Base-by-base conservation (phyloP, 805 yeast genomes). In the Candida caryicola region DNA sequence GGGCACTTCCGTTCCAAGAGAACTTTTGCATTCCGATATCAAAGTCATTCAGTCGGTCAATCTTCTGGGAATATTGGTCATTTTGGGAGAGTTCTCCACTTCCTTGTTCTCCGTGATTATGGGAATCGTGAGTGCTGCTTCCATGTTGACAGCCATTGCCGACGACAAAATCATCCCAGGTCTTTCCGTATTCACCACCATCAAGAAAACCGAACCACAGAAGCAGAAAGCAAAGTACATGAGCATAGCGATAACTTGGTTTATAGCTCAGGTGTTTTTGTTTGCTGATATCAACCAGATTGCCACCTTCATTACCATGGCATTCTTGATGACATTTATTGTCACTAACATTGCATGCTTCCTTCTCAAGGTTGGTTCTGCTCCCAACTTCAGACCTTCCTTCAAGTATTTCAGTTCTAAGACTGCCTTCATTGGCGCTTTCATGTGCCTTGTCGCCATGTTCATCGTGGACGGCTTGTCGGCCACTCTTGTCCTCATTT, bases 371-470 rank as follows among this genome's bases (percentile, higher is more conserved):
- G 65, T 93, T 4, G 91, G 96, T 0, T 79, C 96, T 1, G 99
- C 99, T 4, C 99, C 99, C n/a, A 93, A 95, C 59, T 93, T 93
- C 63, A 71, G 99, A 53, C 99, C 99, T 3, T 86, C 96, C 3
- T 93, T 93, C 72, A 82, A 77, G 41, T 93, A 82, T 53, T 93
- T 93, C 66, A 83, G 79, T 51, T 74, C 89, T 33, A 71, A 75
- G 31, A 88, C 98, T 0, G 98, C 99, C 0, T 72, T 81, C 3
- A 51, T 74, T 1, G 99, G 97, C 2, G 82, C 84, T 0, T 36
- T 80, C 0, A 59, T 78, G 0, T 85, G 95, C 33, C 71, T 84
- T 4, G 59, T 76, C 3, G 95, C 97, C 1, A 93, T 93, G 99
- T 85, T 88, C 53, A 81, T 89, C 29, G 96, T 95, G 3, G 99